Percentiles rank a stretch among this genome's conserved stretches.
phyloP scores from a whole-genome alignment of 768 basidiomycete species.

The Termitomyces sp. region DNA sequence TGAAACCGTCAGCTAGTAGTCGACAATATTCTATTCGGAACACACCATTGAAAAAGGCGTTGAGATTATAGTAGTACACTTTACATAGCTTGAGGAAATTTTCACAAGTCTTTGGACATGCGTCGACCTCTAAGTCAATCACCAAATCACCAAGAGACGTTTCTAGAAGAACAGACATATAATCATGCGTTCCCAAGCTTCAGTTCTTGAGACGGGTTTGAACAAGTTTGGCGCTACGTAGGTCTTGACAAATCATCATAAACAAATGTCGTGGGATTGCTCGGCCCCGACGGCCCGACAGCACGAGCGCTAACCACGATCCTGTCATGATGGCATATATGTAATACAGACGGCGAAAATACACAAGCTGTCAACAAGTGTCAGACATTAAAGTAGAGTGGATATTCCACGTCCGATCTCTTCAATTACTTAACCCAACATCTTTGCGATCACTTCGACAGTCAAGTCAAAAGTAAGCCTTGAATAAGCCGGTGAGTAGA shows the following conservation, averaged over 20 bases:
- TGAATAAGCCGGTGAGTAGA: no score
- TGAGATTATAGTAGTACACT: conserved; percentile 94
- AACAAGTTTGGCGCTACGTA: neutral
- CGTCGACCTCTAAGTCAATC: conserved; percentile 90
- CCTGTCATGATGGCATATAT: no score
- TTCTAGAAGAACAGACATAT: conserved; percentile 95
- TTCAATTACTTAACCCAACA: no score
- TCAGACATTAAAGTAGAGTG: no score
- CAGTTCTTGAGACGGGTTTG: neutral
- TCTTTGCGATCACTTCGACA: no score
- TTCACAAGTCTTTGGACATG: conserved; percentile 86
- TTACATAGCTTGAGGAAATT: conserved; percentile 99
- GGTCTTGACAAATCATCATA: neutral
- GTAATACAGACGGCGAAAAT: no score
- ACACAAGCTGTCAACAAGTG: no score
- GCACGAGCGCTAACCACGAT: no score
- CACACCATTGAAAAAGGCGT: conserved; percentile 97
- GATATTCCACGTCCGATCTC: no score
- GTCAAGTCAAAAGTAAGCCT: no score
- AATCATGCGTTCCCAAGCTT: neutral
- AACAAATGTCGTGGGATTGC: neutral
- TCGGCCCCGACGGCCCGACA: neutral
- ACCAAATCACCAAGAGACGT: conserved; percentile 97
- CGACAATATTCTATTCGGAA: conserved; percentile 1
- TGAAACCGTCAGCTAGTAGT: neutral